Percentiles rank a stretch among this genome's conserved stretches.
Conservation (phyloP, 345 rosid species). For the Rhizophora apiculata region DNA sequence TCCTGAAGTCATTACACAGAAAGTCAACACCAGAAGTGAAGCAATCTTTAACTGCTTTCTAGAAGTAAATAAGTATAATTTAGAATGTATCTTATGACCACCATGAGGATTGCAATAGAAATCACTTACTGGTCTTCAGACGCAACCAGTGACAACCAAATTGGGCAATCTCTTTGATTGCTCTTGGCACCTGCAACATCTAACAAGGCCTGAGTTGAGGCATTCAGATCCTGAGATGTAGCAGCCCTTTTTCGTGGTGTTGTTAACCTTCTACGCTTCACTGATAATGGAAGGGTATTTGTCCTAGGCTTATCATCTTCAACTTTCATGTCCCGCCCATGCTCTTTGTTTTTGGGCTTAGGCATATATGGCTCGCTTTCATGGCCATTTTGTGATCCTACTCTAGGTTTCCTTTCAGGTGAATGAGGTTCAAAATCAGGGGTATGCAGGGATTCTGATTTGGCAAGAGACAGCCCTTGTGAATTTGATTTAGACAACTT, state of each 20-base stretch:
- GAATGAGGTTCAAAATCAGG: conserved; percentile 36
- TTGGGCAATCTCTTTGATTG: conserved; percentile 62
- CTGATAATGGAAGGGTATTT: conserved; percentile 51
- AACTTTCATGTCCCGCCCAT: conserved; percentile 41
- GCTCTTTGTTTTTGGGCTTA: conserved; percentile 53
- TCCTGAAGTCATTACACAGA: conserved; percentile 52
- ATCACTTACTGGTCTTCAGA: conserved; percentile 78
- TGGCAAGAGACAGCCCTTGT: conserved; percentile 42
- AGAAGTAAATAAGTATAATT: background rate
- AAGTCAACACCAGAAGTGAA: conserved; percentile 15
- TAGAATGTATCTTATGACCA: background rate
- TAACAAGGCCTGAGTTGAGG: conserved; percentile 49
- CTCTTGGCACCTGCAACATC: conserved; percentile 46
- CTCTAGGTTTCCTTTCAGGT: conserved; percentile 33
- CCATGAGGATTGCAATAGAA: background rate
- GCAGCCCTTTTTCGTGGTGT: conserved; percentile 50
- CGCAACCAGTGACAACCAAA: conserved; percentile 96
- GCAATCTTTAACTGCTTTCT: background rate
- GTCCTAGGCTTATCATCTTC: conserved; percentile 46
- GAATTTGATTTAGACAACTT: conserved; percentile 60
- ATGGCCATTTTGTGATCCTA: conserved; percentile 29
- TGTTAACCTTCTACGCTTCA: conserved; percentile 58
- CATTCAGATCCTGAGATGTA: conserved; percentile 45
- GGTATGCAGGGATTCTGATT: conserved; percentile 35
- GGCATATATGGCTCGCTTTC: conserved; percentile 29